phyloP scores from a whole-genome alignment of 805 yeast species.

The Metschnikowia peoriensis region DNA sequence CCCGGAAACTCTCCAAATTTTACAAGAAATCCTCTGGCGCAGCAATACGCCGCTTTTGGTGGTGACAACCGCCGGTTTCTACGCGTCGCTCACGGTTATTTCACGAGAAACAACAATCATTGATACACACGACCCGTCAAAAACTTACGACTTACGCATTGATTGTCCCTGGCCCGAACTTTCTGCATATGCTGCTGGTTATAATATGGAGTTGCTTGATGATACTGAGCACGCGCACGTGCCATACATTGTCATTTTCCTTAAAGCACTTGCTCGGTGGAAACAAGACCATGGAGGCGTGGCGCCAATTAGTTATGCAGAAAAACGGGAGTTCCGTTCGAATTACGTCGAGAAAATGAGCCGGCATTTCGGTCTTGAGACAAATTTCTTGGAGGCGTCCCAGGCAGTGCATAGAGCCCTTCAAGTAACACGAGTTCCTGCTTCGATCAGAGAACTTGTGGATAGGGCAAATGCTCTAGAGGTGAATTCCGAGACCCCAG shows the following conservation, averaged over 20 bases:
- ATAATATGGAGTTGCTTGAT: constrained; percentile 47
- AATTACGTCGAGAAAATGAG: constrained; percentile 35
- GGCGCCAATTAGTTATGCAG: constrained; percentile 39
- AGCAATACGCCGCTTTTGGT: constrained; percentile 53
- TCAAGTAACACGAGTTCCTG: constrained; percentile 36
- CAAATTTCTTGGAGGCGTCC: constrained; percentile 41
- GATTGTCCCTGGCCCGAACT: constrained; percentile 74
- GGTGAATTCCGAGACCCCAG: constrained; percentile 23
- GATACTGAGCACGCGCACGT: constrained; percentile 53
- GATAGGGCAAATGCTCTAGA: constrained; percentile 4
- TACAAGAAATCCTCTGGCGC: constrained; percentile 42
- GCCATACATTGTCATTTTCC: constrained; percentile 65
- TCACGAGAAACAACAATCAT: constrained; percentile 62
- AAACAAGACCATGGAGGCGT: constrained; percentile 23
- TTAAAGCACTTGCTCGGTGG: constrained; percentile 53
- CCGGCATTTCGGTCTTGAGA: constrained; percentile 51
- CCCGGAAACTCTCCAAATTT: constrained; percentile 15
- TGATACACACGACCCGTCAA: constrained; percentile 69
- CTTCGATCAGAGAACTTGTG: constrained; percentile 23
- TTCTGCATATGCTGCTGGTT: constrained; percentile 44
- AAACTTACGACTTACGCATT: constrained; percentile 63
- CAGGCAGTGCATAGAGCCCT: constrained; percentile 36
- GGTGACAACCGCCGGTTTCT: constrained; percentile 58
- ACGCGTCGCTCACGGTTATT: constrained; percentile 55
- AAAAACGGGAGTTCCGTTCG: constrained; percentile 39